Conservation (phyloP, 2,329 filamentous ascomycete species). For the Fusarium sublunatum region DNA sequence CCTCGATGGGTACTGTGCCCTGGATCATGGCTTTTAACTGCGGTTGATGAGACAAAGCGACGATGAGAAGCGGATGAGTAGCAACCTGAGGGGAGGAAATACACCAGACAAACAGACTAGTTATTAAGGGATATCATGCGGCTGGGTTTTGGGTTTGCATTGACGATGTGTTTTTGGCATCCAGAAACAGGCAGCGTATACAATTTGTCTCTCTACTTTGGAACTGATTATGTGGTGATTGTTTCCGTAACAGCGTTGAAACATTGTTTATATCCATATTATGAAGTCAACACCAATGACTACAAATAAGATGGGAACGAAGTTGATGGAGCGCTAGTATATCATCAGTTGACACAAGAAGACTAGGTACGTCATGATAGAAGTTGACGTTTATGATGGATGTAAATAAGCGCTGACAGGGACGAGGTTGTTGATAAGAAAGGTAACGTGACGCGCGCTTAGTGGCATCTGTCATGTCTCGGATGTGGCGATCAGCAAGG, state of each 20-base stretch:
- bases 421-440: conserved; percentile 17
- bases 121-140: conserved; percentile 53
- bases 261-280: background rate
- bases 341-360: background rate
- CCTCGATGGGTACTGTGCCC: conserved; percentile 31
- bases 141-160: conserved; percentile 55
- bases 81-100: conserved; percentile 45
- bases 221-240: conserved; percentile 1
- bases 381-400: conserved; percentile 10
- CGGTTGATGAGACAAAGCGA: conserved; percentile 44
- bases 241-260: background rate
- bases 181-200: conserved; percentile 49
- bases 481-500: conserved; percentile 8
- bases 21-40: conserved; percentile 37
- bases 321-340: conserved; percentile 1
- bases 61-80: conserved; percentile 39
- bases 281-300: background rate
- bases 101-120: conserved; percentile 54
- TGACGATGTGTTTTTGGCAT: conserved; percentile 49
- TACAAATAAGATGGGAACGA: background rate
- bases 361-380: conserved; percentile 19
- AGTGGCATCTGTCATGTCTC: conserved; percentile 14
- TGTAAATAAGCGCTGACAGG: conserved; percentile 21
- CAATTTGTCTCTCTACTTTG: conserved; percentile 45
- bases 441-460: conserved; percentile 23